Evolutionary conservation across 768 basidiomycete species (phyloP).

Genomic region (Gloeopeniophorella convolvens): DNA sequence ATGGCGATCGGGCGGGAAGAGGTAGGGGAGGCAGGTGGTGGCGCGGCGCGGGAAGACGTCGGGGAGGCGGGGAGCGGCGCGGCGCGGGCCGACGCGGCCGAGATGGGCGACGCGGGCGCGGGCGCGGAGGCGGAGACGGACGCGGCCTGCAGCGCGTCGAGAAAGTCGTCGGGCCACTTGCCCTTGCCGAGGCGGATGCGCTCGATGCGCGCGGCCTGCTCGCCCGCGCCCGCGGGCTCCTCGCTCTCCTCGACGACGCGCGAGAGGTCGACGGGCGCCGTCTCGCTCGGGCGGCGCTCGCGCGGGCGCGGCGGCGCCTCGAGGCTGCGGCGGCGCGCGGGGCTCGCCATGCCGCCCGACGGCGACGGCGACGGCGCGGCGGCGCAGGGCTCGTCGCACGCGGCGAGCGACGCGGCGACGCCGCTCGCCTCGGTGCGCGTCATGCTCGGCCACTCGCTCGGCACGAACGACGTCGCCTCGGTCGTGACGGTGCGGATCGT

Average conservation of each 20-base stretch:
- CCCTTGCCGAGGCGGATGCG: constrained; percentile 63
- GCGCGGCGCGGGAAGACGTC: constrained; percentile 7
- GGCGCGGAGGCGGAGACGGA: too few relatives aligned
- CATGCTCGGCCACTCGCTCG: constrained; percentile 55
- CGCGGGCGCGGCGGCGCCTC: constrained; percentile 27
- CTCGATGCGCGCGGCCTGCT: constrained; percentile 30
- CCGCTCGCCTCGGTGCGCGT: constrained; percentile 57
- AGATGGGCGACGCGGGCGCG: constrained; percentile 17
- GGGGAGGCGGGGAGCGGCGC: too few relatives aligned
- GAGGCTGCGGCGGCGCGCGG: constrained; percentile 18
- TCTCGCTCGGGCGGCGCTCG: constrained; percentile 62
- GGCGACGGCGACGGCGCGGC: constrained; percentile 27
- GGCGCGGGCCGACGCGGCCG: constrained; percentile 23
- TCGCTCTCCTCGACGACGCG: constrained; percentile 64
- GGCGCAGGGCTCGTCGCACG: constrained; percentile 36
- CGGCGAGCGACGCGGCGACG: constrained; percentile 37
- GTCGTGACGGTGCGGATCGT: constrained; percentile 81
- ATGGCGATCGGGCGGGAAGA: constrained; percentile 13
- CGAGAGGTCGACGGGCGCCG: constrained; percentile 51
- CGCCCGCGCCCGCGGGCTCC: constrained; percentile 33
- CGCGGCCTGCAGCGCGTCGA: constrained; percentile 50
- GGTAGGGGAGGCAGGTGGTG: neutral
- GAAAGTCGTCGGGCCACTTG: constrained; percentile 79
- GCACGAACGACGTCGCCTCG: constrained; percentile 58
- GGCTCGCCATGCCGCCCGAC: neutral